Base-by-base conservation (phyloP, 129 eudicot genomes). In the Gnaphalium uliginosum region DNA sequence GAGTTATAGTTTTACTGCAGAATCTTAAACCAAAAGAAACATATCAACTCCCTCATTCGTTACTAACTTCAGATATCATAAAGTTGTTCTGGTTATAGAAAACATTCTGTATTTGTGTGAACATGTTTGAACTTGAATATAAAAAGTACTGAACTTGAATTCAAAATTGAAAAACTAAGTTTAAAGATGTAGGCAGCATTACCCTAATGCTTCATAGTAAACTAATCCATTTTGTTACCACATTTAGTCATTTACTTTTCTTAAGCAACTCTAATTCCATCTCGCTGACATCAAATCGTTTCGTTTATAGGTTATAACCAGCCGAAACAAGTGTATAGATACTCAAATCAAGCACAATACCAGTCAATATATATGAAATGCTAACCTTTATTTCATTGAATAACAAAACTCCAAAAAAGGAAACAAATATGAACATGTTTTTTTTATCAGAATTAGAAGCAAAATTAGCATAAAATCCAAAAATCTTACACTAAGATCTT, bases 381-480 rank as follows among this genome's bases (percentile, higher is more conserved):
- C 48, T 27, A 64, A 66, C 69, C 46, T 39, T 79, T 79, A 79
- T 79, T 79, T 69, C 56, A 66, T 65, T 66, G 69, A 73, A 54
- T 51, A 79, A 21, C 37, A 72, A 56, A 23, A 30, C 78, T 73
- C 32, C 53, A 30, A 46, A 46, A 68, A 17, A 27, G 1, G n/a
- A 73, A 30, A 43, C 54, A 54, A 35, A 65, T 72, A 73, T 73
- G 63, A 73, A 79, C 79, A 79, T 57, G 69, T 66, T 72, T 71
- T 72, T 71, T 41, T 17, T 0, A 22, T 74, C 32, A 79, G 73
- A 29, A 73, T 79, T 39, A 66, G 63, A 79, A 73, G 6, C 64
- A 79, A 79, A 79, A 65, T 73, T 66, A 79, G 83, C 78, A 79
- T 79, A 72, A 62, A 78, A 71, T 39, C 61, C 67, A 76, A n/a